A percentile compares a stretch with the other conserved stretches of the same genome.
phyloP scores from a whole-genome alignment of 768 basidiomycete genomes.

The Mycena crocata region DNA sequence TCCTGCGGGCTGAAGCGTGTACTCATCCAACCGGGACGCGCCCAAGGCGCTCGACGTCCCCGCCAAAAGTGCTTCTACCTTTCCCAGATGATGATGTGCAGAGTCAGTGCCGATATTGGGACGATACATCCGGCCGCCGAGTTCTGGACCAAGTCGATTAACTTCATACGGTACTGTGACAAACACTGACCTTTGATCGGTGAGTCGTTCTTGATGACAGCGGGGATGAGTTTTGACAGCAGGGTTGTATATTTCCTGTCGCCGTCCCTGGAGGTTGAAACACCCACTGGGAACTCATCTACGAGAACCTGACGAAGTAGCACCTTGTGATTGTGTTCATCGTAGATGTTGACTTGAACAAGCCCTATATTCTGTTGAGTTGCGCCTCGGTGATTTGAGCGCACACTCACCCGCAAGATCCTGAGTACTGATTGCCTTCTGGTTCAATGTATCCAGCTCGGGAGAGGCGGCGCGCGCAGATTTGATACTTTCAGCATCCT shows the following conservation, averaged over 20 bases:
- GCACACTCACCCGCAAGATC: no score
- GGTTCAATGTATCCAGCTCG: no score
- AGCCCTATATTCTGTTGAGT: not conserved
- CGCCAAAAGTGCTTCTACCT: not conserved
- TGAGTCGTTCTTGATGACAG: constrained; percentile 8
- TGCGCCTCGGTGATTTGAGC: no score
- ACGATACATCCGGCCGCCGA: not conserved
- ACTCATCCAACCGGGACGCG: not conserved
- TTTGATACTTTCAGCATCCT: no score
- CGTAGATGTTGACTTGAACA: constrained; percentile 12
- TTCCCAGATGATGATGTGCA: not conserved
- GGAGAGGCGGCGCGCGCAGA: no score
- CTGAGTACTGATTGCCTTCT: no score
- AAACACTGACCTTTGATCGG: constrained; percentile 15
- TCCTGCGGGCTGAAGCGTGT: not conserved
- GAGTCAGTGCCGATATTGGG: not conserved
- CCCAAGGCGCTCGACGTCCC: not conserved
- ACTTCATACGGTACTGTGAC: not conserved
- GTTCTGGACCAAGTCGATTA: not conserved
- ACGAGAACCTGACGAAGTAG: not conserved
- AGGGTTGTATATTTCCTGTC: not conserved
- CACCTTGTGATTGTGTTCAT: not conserved
- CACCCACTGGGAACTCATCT: not conserved
- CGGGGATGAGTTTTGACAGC: constrained; percentile 14
- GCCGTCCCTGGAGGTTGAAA: not conserved